Base-by-base conservation (phyloP, 2,329 filamentous ascomycete genomes). In the Lecanicillium sp. region DNA sequence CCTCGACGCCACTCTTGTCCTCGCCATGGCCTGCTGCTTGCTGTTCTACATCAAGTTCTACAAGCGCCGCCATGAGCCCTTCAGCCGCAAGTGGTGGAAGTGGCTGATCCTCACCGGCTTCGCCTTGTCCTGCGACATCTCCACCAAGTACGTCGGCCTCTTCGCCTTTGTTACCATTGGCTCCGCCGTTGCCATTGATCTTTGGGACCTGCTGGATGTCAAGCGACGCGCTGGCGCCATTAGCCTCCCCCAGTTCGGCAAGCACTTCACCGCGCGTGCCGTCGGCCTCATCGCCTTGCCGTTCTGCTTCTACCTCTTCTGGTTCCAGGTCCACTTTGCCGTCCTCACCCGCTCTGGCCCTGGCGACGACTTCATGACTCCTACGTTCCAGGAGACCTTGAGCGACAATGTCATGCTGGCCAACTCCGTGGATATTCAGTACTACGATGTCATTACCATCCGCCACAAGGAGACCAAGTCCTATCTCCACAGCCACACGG, bases 271-370 rank as follows among this genome's bases (percentile, higher is more conserved):
- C 29, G 92, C 92, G 46, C 85, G 92, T 37, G 77, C 81, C n/a
- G 69, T 94, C 47, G 89, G 85, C 12, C 71, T 98, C 40, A 87
- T 97, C 51, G 60, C 95, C 49, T 77, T 97, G 49, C 92, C 92
- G 12, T 96, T 98, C 72, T 72, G 97, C 55, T 94, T 98, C 65
- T 98, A 98, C 64, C 77, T 98, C 33, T 97, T 98, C 74, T 98
- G 92, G 92, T 98, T 98, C 81, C 92, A 98, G 72, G 89, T 98
- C 20, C 92, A 98, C 67, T 98, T 98, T 61, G 74, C 87, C 32
- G 87, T 98, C 52, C 74, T 98, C 46, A 83, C 69, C 49, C 77
- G 82, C 44, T 97, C 92, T 37, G 92, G 92, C 27, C 90, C 92
- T 32, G 92, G 92, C 39, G 92, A 98, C 57, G 90, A 97, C 56